Base-by-base conservation (phyloP, 495 filamentous ascomycete species). In the Pseudevernia furfuracea region DNA sequence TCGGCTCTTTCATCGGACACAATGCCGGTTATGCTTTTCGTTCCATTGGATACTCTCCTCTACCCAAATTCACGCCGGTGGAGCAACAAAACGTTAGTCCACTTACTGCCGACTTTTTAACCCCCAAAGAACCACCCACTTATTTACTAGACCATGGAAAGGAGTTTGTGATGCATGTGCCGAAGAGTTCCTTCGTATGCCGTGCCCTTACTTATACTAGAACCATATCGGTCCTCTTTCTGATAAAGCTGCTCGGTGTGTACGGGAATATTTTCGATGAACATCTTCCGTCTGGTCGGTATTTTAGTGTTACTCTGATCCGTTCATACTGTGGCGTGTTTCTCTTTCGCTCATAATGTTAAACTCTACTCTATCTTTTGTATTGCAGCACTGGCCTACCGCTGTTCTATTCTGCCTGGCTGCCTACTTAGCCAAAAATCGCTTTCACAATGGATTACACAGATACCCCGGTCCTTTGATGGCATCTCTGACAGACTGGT, bases 401-500 rank as follows among this genome's bases (percentile, higher is more conserved):
- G 63, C 28, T 30, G 19, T 65, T 25, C 15, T 61, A 21, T 14
- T 65, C 17, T 23, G 52, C 37, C 14, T 55, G 7, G 17, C 55
- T 59, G 43, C 58, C 39, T 61, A 60, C 38, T 72, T 86, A 34
- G 70, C 81, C 25, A 74, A 72, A 65, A 88, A 87, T 71, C 77
- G 81, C 52, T 87, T 81, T 71, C 71, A 82, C 66, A 79, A 81
- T 68, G 84, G 84, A 36, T 73, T 89, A 62, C 82, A 84, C 72
- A 82, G 81, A 67, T 86, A 85, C 64, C 88, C 86, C 0, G 87
- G 89, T 0, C 88, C 86, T 5, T 79, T 87, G 63, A 74, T 88
- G 52, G 89, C 86, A 17, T 82, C 81, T 9, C 78, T 89, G 62
- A 89, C 88, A 8, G 80, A 87, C 71, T 81, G 80, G 75, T 91